Percentiles rank a stretch among this genome's conserved stretches.
phyloP scores from a whole-genome alignment of 2,329 filamentous ascomycete species.

The Parafenestella ontariensis region DNA sequence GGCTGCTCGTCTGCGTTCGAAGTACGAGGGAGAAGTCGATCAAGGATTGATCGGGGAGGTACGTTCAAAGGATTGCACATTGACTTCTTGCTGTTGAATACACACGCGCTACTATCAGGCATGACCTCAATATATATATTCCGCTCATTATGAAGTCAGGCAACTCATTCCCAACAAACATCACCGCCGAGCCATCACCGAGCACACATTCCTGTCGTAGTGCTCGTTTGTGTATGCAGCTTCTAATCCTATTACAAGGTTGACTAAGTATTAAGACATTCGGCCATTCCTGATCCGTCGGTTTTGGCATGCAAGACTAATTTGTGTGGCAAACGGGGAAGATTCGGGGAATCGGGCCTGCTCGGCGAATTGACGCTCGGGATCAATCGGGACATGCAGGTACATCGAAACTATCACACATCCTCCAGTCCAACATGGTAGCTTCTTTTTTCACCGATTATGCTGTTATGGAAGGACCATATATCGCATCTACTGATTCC shows the following conservation, averaged over 20 bases:
- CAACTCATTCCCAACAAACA: constrained; percentile 1
- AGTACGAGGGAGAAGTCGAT: not conserved
- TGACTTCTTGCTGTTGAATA: not conserved
- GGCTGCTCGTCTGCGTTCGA: not conserved
- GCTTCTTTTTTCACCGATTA: not conserved
- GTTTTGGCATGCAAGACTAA: not conserved
- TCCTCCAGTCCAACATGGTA: no score
- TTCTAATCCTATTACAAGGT: not conserved
- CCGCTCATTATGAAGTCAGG: not conserved
- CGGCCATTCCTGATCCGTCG: not conserved
- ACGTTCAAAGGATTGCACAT: not conserved
- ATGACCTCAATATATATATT: constrained; percentile 1
- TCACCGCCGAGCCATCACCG: constrained; percentile 18
- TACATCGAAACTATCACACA: no score
- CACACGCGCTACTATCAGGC: not conserved
- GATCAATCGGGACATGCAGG: not conserved
- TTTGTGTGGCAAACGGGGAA: constrained; percentile 9
- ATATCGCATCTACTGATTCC: no score
- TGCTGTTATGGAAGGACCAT: not conserved
- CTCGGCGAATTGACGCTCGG: constrained; percentile 13
- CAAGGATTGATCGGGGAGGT: not conserved
- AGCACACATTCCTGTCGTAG: not conserved
- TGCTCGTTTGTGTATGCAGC: not conserved
- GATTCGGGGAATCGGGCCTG: constrained; percentile 13
- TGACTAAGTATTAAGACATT: not conserved